Conservation (phyloP, 169 alveolate species). For the Plasmodium coatneyi region DNA sequence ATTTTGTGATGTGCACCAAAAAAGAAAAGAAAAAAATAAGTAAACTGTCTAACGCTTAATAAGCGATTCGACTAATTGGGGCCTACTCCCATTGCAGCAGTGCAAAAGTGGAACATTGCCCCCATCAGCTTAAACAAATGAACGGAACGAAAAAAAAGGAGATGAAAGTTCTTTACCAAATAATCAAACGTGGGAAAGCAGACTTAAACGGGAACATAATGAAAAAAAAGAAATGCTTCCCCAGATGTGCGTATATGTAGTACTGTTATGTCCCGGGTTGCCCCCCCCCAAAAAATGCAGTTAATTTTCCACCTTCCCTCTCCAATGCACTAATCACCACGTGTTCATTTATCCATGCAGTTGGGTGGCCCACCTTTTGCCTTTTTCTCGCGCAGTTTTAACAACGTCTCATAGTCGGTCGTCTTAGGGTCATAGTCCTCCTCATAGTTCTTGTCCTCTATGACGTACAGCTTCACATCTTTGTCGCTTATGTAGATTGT, state of each 20-base stretch:
- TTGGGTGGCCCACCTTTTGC: conserved; percentile 7
- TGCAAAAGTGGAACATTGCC: background rate
- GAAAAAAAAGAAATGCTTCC: background rate
- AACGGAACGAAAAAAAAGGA: background rate
- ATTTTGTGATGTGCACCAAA: background rate
- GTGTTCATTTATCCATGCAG: conserved; percentile 1
- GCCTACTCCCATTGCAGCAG: background rate
- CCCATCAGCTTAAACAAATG: too few species aligned
- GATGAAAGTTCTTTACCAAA: background rate
- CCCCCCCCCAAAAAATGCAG: background rate
- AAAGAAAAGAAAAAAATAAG: background rate
- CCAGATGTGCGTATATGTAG: background rate
- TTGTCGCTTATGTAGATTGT: conserved; percentile 52
- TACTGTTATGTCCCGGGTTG: background rate
- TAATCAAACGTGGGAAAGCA: background rate
- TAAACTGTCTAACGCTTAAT: background rate
- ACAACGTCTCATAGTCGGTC: conserved; percentile 53
- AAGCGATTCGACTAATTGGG: background rate
- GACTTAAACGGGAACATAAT: background rate
- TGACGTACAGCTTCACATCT: conserved; percentile 55
- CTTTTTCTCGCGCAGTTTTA: conserved; percentile 66
- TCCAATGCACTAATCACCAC: background rate
- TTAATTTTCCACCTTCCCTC: background rate
- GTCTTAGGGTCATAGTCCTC: conserved; percentile 69
- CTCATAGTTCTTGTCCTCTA: conserved; percentile 72